A percentile compares a stretch with the other conserved stretches of the same genome.
Conservation (phyloP, 2,329 filamentous ascomycete species). For the Phyllosticta capitalensis region DNA sequence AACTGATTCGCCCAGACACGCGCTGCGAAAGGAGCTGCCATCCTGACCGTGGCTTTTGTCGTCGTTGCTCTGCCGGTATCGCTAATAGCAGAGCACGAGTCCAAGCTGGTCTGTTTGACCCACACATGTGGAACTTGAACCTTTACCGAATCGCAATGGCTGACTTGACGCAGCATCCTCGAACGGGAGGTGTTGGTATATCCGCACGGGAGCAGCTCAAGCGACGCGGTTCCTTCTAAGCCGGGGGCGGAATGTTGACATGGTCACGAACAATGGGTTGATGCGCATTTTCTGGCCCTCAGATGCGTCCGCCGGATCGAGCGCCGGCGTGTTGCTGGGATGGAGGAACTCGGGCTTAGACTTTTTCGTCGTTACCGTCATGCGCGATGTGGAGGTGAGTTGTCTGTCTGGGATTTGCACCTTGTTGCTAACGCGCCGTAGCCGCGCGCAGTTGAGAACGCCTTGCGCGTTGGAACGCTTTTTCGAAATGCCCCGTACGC, state of each 20-base stretch:
- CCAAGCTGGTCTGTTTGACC: constrained; percentile 56
- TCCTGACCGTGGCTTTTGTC: constrained; percentile 77
- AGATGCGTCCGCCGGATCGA: constrained; percentile 64
- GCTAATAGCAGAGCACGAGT: constrained; percentile 71
- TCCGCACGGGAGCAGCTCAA: constrained; percentile 93
- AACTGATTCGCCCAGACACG: constrained; percentile 52
- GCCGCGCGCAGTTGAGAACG: constrained; percentile 75
- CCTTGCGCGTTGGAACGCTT: constrained; percentile 72
- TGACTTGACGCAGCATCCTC: constrained; percentile 60
- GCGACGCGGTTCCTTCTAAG: constrained; percentile 86
- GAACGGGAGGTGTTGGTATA: constrained; percentile 66
- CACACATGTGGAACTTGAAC: background rate
- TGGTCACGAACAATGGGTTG: constrained; percentile 66
- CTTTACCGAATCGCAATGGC: background rate
- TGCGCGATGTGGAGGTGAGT: constrained; percentile 83
- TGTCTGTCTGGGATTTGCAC: constrained; percentile 6
- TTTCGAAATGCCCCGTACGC: constrained; percentile 75
- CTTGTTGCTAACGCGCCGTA: constrained; percentile 25
- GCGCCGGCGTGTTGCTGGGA: constrained; percentile 80
- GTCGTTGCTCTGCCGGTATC: constrained; percentile 75
- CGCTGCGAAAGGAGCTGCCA: constrained; percentile 72
- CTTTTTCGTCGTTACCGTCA: constrained; percentile 77
- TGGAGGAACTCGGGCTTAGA: constrained; percentile 92
- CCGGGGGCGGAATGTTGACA: constrained; percentile 46
- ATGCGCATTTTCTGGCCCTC: constrained; percentile 99